These are phyloP conservation scores for Xylariaceae sp. DNA, from an alignment of 2,329 filamentous ascomycete genomes.

Conservation along the genomic window DNA sequence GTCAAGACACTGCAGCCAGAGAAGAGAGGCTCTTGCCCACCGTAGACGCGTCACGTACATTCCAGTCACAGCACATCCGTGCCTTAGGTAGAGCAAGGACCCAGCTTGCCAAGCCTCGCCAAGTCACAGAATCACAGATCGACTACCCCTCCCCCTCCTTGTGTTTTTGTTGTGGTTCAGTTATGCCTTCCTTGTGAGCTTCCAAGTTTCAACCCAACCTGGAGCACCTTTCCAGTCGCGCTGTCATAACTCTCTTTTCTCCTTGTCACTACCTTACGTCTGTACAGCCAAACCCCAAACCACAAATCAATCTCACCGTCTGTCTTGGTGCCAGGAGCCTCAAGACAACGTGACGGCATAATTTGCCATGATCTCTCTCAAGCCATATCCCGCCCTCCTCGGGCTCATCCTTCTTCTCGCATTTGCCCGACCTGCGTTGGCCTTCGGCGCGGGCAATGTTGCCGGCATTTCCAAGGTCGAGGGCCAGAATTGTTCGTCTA, in stretches of 20 bases:
- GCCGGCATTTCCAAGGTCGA: conserved; percentile 75
- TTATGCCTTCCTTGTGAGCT: neutral
- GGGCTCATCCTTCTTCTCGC: conserved; percentile 60
- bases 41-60: no score
- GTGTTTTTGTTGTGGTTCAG: neutral
- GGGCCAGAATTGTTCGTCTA: conserved; percentile 69
- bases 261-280: neutral
- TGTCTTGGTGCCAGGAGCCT: conserved; percentile 3
- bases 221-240: neutral
- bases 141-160: conserved; percentile 16
- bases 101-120: neutral
- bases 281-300: neutral
- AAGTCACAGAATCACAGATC: neutral
- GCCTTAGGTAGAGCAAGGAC: neutral
- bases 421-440: conserved; percentile 64
- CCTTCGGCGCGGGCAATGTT: conserved; percentile 88
- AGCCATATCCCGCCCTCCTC: conserved; percentile 48
- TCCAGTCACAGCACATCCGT: neutral
- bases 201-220: neutral
- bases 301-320: neutral
- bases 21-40: no score
- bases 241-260: neutral
- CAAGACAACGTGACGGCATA: conserved; percentile 11
- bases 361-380: conserved; percentile 44
- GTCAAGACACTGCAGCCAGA: no score